Evolutionary conservation across 768 basidiomycete genomes (phyloP), one percentile per base, ranked within the genome.

Genomic region (Termitomyces sp.): DNA sequence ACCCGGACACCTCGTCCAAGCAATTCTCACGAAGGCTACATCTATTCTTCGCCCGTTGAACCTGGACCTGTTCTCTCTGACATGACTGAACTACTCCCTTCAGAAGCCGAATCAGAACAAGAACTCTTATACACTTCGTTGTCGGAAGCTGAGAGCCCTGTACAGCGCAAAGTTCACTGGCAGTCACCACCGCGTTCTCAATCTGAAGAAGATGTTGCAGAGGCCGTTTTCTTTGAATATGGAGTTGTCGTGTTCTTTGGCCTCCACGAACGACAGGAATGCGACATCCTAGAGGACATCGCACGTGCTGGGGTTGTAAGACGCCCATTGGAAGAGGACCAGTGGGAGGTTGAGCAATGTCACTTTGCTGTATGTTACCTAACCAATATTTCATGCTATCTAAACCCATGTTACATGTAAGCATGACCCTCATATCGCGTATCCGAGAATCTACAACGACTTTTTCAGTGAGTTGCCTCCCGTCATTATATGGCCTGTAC

Each of bases 161-260:
- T 42, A 42, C 52, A 48, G 50, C 60, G 14, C 5, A 50, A 53
- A 50, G 59, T 59, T 9, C 64, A 48, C 32, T 52, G 58, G 59
- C 49, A 60, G 32, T 40, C 54, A 17, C 60, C 63, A 20, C 62
- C 68, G 2, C 70, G 63, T 20, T 20, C 68, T 4, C 60, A 63
- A 46, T 57, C 61, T 0, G 80, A 82, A 20, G 82, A 84, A 9
- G 81, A 84, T 15, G 78, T 88, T 40, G 91, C 86, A 0, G 91
- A 93, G 68, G 88, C 82, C 0, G 80, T 93, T 8, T 91, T 92
- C 71, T 92, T 94, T 61, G 83, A 86, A 40, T 92, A 96, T 70
- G 96, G 96, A 17, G 96, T 97, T 1, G 86, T 85, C 0, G 95
- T 97, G 0, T 97, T 97, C 73, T 95, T 95, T 71, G 96, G 96